Conservation (phyloP, 2,329 filamentous ascomycete species). For the Diaporthe vexans region DNA sequence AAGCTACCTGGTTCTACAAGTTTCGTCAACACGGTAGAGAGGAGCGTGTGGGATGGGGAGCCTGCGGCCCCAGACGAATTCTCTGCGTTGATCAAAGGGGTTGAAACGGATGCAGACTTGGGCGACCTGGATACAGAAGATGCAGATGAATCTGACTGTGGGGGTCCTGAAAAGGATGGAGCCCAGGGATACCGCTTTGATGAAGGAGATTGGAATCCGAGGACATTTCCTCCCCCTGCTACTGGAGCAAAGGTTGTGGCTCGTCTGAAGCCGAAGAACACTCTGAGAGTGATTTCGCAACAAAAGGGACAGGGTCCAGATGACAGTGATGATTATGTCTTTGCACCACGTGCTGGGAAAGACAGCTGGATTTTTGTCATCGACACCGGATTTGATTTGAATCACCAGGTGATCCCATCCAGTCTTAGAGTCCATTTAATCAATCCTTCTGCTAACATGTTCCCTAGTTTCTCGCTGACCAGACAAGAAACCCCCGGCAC, state of each 20-base stretch:
- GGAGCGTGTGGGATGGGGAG: constrained; percentile 25
- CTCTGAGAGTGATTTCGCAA: constrained; percentile 24
- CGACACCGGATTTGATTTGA: constrained; percentile 23
- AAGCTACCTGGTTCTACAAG: background rate
- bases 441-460: background rate
- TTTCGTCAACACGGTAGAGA: background rate
- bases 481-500: background rate
- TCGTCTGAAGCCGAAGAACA: background rate
- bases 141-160: too few species aligned
- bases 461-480: background rate
- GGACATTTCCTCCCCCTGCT: background rate
- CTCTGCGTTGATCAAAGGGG: background rate
- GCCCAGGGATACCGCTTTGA: too few species aligned
- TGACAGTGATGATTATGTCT: background rate
- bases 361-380: constrained; percentile 25
- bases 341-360: constrained; percentile 5
- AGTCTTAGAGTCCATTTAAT: background rate
- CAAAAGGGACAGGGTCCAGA: constrained; percentile 13
- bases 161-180: too few species aligned
- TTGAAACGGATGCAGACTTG: too few species aligned
- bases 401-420: constrained; percentile 5
- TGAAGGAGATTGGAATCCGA: background rate
- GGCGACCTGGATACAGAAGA: background rate
- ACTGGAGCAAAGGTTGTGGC: background rate
- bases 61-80: background rate